Evolutionary conservation across 345 rosid species (phyloP).

Genomic region (Erysimum cheiranthoides): DNA sequence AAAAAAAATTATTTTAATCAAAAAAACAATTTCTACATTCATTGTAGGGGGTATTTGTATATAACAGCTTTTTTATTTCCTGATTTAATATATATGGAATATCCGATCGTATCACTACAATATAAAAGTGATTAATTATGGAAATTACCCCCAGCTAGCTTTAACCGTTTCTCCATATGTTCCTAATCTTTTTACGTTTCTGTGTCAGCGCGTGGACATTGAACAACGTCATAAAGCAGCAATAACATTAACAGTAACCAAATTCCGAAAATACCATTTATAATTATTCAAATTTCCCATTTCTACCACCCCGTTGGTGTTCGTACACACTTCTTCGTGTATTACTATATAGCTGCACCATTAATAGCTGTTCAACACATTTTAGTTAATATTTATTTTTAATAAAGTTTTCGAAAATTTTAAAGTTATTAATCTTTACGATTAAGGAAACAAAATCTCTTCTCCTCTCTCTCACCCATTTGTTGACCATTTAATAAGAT

Average conservation of each 20-base stretch:
- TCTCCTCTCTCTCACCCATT: background rate
- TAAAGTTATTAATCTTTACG: background rate
- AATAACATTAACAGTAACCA: background rate
- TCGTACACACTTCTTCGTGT: background rate
- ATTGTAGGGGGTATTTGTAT: too few relatives aligned
- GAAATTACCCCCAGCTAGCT: background rate
- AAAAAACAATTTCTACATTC: too few relatives aligned
- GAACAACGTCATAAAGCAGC: background rate
- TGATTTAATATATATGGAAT: too few relatives aligned
- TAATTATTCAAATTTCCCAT: background rate
- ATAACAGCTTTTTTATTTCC: too few relatives aligned
- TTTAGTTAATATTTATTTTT: background rate
- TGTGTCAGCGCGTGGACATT: slow-evolving; percentile 6
- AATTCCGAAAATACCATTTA: slow-evolving; percentile 24
- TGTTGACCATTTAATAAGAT: slow-evolving; percentile 37
- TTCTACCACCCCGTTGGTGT: slow-evolving; percentile 12
- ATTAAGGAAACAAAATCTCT: slow-evolving; percentile 38
- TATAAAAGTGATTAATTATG: background rate
- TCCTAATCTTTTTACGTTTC: background rate
- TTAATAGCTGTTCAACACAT: slow-evolving; percentile 33
- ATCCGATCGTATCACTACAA: background rate
- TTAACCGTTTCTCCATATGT: background rate
- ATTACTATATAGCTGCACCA: background rate
- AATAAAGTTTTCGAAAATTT: background rate
- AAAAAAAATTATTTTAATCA: too few relatives aligned